Percentiles rank a stretch among this genome's conserved stretches.
Evolutionary conservation across 495 filamentous ascomycete genomes (phyloP).

Genomic region (Xylaria palmicola): DNA sequence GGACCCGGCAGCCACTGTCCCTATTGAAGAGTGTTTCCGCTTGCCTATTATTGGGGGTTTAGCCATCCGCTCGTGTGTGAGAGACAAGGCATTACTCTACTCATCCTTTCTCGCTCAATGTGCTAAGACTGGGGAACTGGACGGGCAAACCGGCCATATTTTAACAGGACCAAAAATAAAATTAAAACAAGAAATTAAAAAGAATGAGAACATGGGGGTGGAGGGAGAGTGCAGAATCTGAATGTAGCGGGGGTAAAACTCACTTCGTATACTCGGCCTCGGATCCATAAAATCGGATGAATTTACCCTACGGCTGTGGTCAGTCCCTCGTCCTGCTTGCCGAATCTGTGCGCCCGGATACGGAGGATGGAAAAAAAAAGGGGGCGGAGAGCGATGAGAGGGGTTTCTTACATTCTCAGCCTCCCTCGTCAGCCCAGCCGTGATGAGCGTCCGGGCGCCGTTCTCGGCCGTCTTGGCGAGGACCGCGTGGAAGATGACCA

Average conservation of each 20-base stretch:
- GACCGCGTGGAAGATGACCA: constrained; percentile 21
- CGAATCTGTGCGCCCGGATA: not conserved
- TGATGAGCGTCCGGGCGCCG: constrained; percentile 36
- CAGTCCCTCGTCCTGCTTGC: not conserved
- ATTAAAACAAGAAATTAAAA: too few species aligned
- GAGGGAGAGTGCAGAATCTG: not conserved
- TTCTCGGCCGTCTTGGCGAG: constrained; percentile 31
- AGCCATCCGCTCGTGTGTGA: not conserved
- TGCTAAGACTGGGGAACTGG: not conserved
- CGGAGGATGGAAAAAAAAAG: not conserved
- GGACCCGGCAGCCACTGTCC: constrained; percentile 36
- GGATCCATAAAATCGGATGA: constrained; percentile 24
- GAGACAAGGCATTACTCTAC: not conserved
- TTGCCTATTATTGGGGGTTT: not conserved
- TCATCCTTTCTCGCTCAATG: not conserved
- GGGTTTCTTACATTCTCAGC: constrained; percentile 27
- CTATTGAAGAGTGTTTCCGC: constrained; percentile 24
- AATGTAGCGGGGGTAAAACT: not conserved
- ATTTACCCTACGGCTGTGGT: constrained; percentile 21
- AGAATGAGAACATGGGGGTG: not conserved
- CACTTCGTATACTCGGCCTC: constrained; percentile 24
- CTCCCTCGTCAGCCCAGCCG: constrained; percentile 31
- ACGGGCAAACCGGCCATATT: not conserved
- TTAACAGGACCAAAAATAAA: too few species aligned
- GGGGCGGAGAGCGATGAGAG: not conserved